Evolutionary conservation across 225 moss, liverwort and hornwort species (phyloP).

Genomic region (Sphagnum tenellum): DNA sequence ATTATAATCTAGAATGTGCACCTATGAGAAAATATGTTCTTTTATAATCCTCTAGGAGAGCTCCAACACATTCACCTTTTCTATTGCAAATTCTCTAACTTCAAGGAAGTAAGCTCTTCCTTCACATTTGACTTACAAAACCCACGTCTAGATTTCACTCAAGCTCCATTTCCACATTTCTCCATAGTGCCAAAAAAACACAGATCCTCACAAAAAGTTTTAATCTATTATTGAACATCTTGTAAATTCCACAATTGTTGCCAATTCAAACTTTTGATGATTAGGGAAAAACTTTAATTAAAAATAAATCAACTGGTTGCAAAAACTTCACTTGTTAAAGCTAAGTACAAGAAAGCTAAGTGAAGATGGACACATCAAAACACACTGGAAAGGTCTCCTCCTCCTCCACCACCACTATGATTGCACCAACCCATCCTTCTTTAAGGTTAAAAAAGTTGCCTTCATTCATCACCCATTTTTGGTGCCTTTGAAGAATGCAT

Average conservation of each 20-base stretch:
- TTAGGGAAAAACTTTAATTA: too few relatives aligned
- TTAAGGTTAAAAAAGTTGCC: too few relatives aligned
- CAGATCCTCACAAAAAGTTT: not conserved
- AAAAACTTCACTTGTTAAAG: slow-evolving; percentile 7
- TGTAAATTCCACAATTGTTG: not conserved
- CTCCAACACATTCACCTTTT: slow-evolving; percentile 26
- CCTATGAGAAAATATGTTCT: slow-evolving; percentile 77
- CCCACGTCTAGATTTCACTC: not conserved
- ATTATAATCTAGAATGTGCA: too few relatives aligned
- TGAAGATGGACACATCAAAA: slow-evolving; percentile 36
- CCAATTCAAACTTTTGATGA: too few relatives aligned
- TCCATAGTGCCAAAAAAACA: not conserved
- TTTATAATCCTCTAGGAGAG: slow-evolving; percentile 52
- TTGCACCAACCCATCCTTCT: too few relatives aligned
- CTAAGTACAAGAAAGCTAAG: slow-evolving; percentile 41
- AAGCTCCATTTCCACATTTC: not conserved
- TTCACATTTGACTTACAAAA: slow-evolving; percentile 15
- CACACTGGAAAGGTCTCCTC: slow-evolving; percentile 47
- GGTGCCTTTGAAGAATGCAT: too few relatives aligned
- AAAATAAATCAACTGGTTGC: too few relatives aligned
- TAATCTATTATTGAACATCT: not conserved
- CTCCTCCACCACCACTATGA: slow-evolving; percentile 3
- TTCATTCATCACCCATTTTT: too few relatives aligned
- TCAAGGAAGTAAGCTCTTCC: not conserved
- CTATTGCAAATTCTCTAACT: slow-evolving; percentile 11